phyloP scores from a whole-genome alignment of 306 rosid genomes.

The Phaseolus lunatus region DNA sequence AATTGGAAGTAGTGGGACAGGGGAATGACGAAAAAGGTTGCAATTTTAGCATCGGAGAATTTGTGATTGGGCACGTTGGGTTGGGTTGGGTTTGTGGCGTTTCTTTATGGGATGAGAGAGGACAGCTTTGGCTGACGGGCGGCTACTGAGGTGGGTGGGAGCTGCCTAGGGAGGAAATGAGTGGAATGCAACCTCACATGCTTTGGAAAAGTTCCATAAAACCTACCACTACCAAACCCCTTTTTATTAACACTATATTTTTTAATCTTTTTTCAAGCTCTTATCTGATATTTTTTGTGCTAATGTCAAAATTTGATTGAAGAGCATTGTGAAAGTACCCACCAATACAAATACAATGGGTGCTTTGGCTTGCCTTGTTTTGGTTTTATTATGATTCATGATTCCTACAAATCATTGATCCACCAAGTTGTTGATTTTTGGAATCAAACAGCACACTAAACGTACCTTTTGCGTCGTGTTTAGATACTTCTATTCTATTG shows the following conservation, averaged over 20 bases:
- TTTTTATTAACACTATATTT: too few species aligned
- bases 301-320: neutral
- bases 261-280: too few species aligned
- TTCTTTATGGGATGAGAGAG: neutral
- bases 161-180: neutral
- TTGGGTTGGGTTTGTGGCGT: neutral
- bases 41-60: neutral
- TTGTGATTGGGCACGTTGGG: neutral
- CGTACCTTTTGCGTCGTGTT: neutral
- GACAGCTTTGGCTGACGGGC: constrained; percentile 16
- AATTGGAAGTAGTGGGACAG: neutral
- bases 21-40: neutral
- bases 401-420: neutral
- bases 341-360: neutral
- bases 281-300: neutral
- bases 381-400: neutral
- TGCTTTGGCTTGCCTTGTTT: too few species aligned
- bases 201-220: constrained; percentile 19
- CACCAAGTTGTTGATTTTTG: neutral
- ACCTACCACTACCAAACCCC: neutral
- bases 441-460: neutral
- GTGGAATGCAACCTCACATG: neutral
- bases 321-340: neutral
- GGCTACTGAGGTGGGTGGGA: neutral
- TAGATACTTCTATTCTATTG: constrained; percentile 18